A percentile compares a stretch with the other conserved stretches of the same genome.
phyloP scores from a whole-genome alignment of 148 eudicot species.

The Camellia granthamiana region DNA sequence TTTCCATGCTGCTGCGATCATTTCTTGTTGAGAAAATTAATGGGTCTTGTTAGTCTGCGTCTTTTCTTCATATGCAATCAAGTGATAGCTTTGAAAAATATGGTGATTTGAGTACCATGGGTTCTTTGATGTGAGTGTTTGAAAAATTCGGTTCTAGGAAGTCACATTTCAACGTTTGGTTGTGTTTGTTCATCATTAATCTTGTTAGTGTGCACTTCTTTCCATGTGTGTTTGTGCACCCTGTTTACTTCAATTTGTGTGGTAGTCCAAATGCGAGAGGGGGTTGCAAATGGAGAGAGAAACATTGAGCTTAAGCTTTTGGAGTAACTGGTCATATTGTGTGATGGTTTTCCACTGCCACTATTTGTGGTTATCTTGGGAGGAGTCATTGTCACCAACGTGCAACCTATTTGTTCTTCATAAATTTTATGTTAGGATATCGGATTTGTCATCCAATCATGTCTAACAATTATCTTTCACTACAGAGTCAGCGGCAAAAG shows the following conservation, averaged over 20 bases:
- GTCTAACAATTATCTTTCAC: not conserved
- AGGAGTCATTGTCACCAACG: not conserved
- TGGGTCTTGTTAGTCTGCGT: not conserved
- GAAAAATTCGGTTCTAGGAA: not conserved
- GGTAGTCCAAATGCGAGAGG: not conserved
- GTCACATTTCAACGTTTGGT: not conserved
- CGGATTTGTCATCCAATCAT: constrained; percentile 3
- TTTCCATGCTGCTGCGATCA: not conserved
- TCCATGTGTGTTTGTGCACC: not conserved
- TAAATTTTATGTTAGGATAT: not conserved
- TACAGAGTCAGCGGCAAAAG: constrained; percentile 36
- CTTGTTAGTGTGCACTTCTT: not conserved
- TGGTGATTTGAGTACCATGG: too few relatives aligned
- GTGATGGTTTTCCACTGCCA: not conserved
- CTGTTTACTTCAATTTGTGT: not conserved
- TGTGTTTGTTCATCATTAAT: constrained; percentile 6
- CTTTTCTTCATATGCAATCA: not conserved
- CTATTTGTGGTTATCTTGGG: not conserved
- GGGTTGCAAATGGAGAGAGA: not conserved
- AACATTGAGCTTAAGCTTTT: not conserved
- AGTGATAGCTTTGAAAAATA: too few relatives aligned
- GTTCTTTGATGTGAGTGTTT: not conserved
- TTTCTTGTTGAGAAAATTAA: not conserved
- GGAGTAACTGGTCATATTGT: not conserved
- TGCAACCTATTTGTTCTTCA: not conserved